Conservation (phyloP, 139 green algal genomes). For the Chlorella sorokiniana region DNA sequence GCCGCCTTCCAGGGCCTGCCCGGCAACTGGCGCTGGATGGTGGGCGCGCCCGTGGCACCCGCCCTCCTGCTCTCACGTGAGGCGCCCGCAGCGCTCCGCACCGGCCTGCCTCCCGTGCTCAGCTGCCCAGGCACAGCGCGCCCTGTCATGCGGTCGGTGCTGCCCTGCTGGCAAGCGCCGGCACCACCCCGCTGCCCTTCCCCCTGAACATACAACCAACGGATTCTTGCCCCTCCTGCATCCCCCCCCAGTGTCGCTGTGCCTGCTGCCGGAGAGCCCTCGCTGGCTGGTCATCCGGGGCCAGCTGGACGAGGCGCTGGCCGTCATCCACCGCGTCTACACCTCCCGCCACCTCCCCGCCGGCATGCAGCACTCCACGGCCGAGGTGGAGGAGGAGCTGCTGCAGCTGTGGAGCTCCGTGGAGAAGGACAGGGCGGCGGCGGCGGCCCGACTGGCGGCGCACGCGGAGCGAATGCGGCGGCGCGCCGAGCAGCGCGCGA, state of each 20-base stretch:
- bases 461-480: constrained; percentile 10
- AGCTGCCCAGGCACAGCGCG: background rate
- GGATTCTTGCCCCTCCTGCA: background rate
- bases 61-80: constrained; percentile 44
- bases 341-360: constrained; percentile 40
- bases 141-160: no score
- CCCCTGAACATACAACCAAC: background rate
- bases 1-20: constrained; percentile 51
- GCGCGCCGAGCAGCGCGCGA: background rate
- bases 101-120: background rate
- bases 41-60: constrained; percentile 64
- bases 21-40: constrained; percentile 73
- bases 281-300: constrained; percentile 79
- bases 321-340: constrained; percentile 63
- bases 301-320: constrained; percentile 72
- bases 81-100: background rate
- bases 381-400: constrained; percentile 81
- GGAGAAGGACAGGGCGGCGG: constrained; percentile 69
- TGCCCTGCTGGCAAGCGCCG: no score
- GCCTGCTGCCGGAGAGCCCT: constrained; percentile 80
- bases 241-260: constrained; percentile 46
- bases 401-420: constrained; percentile 81
- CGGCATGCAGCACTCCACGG: constrained; percentile 47
- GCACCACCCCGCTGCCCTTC: background rate
- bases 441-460: background rate